Conservation (phyloP, 2,329 filamentous ascomycete species). For the Dactylonectria macrodidyma region DNA sequence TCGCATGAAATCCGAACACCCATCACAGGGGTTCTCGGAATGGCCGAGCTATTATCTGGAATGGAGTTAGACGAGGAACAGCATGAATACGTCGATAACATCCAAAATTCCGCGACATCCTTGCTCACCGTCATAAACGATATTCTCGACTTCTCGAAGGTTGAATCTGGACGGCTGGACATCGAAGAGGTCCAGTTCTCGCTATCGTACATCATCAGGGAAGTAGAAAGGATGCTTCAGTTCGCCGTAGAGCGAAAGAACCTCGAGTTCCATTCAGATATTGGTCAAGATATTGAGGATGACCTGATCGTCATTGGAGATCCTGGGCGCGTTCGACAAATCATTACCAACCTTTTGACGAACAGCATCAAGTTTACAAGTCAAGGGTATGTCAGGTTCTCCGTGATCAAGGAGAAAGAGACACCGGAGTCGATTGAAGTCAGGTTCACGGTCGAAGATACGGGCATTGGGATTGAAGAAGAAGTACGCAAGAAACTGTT, state of each 20-base stretch:
- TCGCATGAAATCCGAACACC: constrained; percentile 64
- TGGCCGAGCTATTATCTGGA: constrained; percentile 82
- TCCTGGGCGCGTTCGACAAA: constrained; percentile 86
- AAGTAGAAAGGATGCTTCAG: constrained; percentile 89
- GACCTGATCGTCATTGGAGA: constrained; percentile 89
- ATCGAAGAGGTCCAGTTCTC: constrained; percentile 88
- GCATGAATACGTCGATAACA: constrained; percentile 82
- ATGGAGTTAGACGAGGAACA: constrained; percentile 79
- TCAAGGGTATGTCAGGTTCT: constrained; percentile 77
- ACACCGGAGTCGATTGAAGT: constrained; percentile 76
- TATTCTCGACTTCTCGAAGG: constrained; percentile 91
- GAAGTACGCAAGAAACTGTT: constrained; percentile 82
- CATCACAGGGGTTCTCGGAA: constrained; percentile 85
- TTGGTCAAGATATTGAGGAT: constrained; percentile 73
- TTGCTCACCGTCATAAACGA: constrained; percentile 92
- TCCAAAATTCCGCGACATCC: constrained; percentile 84
- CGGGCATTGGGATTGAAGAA: constrained; percentile 86
- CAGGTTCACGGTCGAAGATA: constrained; percentile 82
- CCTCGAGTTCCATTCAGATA: constrained; percentile 77
- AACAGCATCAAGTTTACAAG: constrained; percentile 84
- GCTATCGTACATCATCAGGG: constrained; percentile 79
- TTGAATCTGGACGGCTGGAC: constrained; percentile 82
- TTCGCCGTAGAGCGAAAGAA: constrained; percentile 88
- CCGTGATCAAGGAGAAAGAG: constrained; percentile 75
- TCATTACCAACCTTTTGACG: constrained; percentile 84